Percentiles rank a stretch among this genome's conserved stretches.
phyloP scores from a whole-genome alignment of 208 protist genomes.

The Crithidia mellificae region DNA sequence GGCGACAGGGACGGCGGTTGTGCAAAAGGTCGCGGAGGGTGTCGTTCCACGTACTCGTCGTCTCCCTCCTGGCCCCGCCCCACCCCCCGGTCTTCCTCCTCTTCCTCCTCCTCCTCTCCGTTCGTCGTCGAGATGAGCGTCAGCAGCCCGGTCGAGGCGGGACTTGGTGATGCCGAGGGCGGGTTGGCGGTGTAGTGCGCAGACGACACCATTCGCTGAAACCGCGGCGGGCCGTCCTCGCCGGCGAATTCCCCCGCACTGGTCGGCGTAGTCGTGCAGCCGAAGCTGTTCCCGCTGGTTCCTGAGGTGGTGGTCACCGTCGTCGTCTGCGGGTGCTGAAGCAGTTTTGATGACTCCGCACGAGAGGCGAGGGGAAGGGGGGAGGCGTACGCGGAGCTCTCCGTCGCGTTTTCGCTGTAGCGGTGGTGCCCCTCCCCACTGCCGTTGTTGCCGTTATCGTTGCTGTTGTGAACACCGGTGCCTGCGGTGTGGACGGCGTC shows the following conservation, averaged over 20 bases:
- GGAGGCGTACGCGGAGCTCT: background rate
- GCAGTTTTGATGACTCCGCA: background rate
- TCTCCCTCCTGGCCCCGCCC: slow-evolving; percentile 6
- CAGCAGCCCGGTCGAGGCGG: background rate
- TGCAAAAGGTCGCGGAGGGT: background rate
- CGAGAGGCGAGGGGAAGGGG: background rate
- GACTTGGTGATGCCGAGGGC: background rate
- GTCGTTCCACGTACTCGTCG: background rate
- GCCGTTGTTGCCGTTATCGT: background rate
- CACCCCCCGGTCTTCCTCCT: slow-evolving; percentile 8
- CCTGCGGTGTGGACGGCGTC: no score
- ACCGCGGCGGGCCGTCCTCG: background rate
- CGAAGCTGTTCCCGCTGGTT: slow-evolving; percentile 2
- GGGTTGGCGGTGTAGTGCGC: background rate
- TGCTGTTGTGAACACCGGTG: background rate
- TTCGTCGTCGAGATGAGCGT: slow-evolving; percentile 5
- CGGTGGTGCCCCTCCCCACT: background rate
- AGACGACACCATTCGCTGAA: background rate
- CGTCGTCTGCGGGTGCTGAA: background rate
- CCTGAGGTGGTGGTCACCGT: background rate
- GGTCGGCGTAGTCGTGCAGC: background rate
- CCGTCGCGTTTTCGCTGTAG: background rate
- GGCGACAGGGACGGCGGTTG: background rate
- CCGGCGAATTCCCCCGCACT: background rate
- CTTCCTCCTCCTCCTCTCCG: slow-evolving; percentile 1